Evolutionary conservation across 176 grass and related monocot genomes (phyloP), one percentile per base, ranked within the genome.

Genomic region (Chrysopogon serrulatus): DNA sequence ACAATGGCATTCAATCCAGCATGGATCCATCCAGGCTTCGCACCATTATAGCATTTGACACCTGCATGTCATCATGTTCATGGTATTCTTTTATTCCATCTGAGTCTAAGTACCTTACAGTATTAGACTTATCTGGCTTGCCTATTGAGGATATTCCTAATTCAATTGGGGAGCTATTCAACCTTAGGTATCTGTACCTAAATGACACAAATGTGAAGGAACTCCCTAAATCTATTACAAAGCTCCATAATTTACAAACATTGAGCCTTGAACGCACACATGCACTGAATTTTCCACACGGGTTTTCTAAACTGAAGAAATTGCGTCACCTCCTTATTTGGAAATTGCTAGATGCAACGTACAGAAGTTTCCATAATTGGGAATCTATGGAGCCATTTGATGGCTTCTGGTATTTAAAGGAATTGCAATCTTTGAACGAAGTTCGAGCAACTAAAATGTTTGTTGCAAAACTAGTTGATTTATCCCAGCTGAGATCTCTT

Each of bases 401-500:
- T 13, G 75, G 84, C n/a, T 37, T 87, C 2, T 68, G 77, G 66
- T 48, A 91, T n/a, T 44, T 89, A 17, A 89, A 75, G 32, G 83
- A 78, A 5, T 76, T 89, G 65, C 86, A 75, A 68, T 74, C 65
- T 54, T 16, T 90, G 51, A 4, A 61, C 24, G 71, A 37, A 23
- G 17, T 85, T 13, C 27, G 67, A 51, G 80, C 86, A 47, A 91
- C 54, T 67, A 56, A 78, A 71, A 17, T 47, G 5, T 67, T 87
- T 32, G 76, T 84, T 44, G 48, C 70, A 61, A 62, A 64, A 34
- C 24, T 90, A 18, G 62, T 32, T 53, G 78, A 85, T 54, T 82
- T 93, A 64, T 78, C 74, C 23, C 70, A 90, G 5, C n/a, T 90
- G 12, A 93, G 81, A 63, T n/a, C 44, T 28, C 68, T 93, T 32